Percentiles rank a stretch among this genome's conserved stretches.
Conservation (phyloP, 2,329 filamentous ascomycete genomes). For the Hortaea sp. region DNA sequence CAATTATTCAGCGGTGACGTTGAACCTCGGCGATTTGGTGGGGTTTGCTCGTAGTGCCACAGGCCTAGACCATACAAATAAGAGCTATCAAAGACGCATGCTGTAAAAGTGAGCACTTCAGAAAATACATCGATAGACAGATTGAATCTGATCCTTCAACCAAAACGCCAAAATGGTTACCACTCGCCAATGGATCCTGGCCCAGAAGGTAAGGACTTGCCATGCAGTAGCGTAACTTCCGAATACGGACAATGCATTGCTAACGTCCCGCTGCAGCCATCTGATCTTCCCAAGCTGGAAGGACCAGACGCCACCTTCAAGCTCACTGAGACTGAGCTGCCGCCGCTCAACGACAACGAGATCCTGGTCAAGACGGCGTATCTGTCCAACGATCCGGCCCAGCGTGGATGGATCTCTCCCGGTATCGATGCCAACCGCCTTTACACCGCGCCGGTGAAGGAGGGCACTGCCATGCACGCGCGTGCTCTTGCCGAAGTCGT, state of each 20-base stretch:
- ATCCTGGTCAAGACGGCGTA: slow-evolving; percentile 39
- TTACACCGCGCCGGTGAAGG: slow-evolving; percentile 36
- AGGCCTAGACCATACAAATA: too few relatives aligned
- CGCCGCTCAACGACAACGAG: slow-evolving; percentile 27
- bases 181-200: slow-evolving; percentile 33
- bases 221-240: not conserved
- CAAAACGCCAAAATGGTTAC: slow-evolving; percentile 8
- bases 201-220: slow-evolving; percentile 23
- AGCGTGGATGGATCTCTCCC: slow-evolving; percentile 38
- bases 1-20: too few relatives aligned
- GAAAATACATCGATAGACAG: not conserved
- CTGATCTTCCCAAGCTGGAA: slow-evolving; percentile 24
- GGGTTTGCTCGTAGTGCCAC: too few relatives aligned
- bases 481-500: slow-evolving; percentile 29
- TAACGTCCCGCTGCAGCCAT: slow-evolving; percentile 15
- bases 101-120: too few relatives aligned
- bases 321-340: slow-evolving; percentile 20
- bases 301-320: slow-evolving; percentile 32
- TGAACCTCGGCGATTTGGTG: too few relatives aligned
- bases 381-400: slow-evolving; percentile 45
- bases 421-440: slow-evolving; percentile 29
- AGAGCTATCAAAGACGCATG: too few relatives aligned
- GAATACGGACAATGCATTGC: not conserved
- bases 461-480: slow-evolving; percentile 32
- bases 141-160: not conserved